These are phyloP conservation scores for Eudorina sp. DNA, from an alignment of 139 green algal genomes.

Conservation along the genomic window DNA sequence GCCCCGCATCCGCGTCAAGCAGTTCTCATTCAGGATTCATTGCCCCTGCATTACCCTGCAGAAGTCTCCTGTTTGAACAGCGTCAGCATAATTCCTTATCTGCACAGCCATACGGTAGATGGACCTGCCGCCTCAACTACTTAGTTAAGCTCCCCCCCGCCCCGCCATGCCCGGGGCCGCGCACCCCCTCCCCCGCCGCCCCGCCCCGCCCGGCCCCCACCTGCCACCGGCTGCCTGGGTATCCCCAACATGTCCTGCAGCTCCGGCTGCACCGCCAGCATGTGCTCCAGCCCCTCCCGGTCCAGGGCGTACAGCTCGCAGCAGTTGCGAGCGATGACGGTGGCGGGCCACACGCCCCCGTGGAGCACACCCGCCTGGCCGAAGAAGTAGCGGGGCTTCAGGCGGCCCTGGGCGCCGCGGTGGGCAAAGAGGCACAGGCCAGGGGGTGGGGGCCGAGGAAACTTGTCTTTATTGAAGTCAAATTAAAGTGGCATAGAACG, in stretches of 20 bases:
- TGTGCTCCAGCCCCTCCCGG: constrained; percentile 26
- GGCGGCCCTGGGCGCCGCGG: constrained; percentile 38
- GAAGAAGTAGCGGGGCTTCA: constrained; percentile 47
- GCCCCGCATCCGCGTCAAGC: no score
- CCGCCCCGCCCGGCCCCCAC: not conserved
- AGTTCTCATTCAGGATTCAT: no score
- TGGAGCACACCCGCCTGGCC: constrained; percentile 41
- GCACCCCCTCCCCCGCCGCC: not conserved
- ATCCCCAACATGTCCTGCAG: constrained; percentile 40
- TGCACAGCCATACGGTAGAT: no score
- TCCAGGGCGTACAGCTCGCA: constrained; percentile 40
- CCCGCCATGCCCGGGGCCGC: not conserved
- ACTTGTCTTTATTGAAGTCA: no score
- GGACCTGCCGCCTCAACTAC: no score
- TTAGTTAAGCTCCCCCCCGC: no score
- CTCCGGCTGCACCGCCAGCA: constrained; percentile 21
- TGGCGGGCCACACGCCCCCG: constrained; percentile 47
- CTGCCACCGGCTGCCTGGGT: not conserved
- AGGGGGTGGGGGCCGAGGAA: no score
- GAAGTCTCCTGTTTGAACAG: no score
- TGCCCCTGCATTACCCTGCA: no score
- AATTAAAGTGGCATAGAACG: no score
- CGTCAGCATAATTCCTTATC: no score
- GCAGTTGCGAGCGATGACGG: constrained; percentile 44
- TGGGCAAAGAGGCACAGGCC: no score